Percentiles rank a stretch among this genome's conserved stretches.
phyloP scores from a whole-genome alignment of 192 early-diverging fungal genomes.

The Podila epigama region DNA sequence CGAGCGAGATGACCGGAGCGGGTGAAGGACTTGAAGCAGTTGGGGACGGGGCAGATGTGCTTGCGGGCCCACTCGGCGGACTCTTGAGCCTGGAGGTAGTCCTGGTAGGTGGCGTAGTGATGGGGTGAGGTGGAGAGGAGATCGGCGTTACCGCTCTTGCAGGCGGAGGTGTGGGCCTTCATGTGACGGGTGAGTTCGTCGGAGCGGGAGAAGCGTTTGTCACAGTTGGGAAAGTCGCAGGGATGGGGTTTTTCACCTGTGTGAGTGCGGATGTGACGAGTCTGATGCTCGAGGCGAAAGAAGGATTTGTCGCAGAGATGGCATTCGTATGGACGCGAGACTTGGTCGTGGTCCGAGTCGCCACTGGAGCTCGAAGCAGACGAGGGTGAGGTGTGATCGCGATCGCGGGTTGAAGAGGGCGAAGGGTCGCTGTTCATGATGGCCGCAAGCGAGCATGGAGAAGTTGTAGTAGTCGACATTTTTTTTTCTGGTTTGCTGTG shows the following conservation, averaged over 20 bases:
- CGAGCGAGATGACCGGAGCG: constrained; percentile 56
- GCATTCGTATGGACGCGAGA: constrained; percentile 75
- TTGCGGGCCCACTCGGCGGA: constrained; percentile 50
- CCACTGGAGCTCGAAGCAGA: constrained; percentile 12
- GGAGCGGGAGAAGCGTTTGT: constrained; percentile 79
- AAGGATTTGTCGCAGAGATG: constrained; percentile 78
- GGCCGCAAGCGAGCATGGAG: constrained; percentile 36
- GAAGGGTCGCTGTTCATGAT: constrained; percentile 48
- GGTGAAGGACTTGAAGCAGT: constrained; percentile 58
- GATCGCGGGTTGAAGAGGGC: constrained; percentile 5
- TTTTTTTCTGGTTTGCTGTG: not conserved
- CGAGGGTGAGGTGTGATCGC: constrained; percentile 7
- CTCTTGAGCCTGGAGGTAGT: constrained; percentile 41
- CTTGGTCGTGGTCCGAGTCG: constrained; percentile 36
- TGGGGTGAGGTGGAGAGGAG: constrained; percentile 42
- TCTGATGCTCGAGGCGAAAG: constrained; percentile 81
- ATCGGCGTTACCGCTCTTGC: constrained; percentile 55
- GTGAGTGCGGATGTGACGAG: constrained; percentile 83
- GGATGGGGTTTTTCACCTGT: constrained; percentile 87
- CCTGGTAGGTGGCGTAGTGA: constrained; percentile 45
- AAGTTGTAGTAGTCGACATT: constrained; percentile 30
- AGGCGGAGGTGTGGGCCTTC: constrained; percentile 64
- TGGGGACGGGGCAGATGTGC: constrained; percentile 51
- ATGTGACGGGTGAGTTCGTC: constrained; percentile 82
- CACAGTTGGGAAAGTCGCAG: constrained; percentile 79